Evolutionary conservation across 208 protist genomes (phyloP).

Genomic region (Wallacemonas rigidus): DNA sequence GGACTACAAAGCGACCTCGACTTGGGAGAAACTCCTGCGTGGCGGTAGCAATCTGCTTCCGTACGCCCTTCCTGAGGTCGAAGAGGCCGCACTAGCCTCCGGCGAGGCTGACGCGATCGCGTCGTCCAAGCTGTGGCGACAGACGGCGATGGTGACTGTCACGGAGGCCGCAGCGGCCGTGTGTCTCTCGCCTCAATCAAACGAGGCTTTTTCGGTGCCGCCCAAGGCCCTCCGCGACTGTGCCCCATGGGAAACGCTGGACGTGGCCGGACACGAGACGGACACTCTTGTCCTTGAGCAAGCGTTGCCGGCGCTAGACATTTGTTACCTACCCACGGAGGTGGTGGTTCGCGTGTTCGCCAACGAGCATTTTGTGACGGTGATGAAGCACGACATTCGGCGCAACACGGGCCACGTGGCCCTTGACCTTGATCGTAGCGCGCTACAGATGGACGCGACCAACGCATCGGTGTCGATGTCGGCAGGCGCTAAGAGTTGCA

Average conservation of each 20-base stretch:
- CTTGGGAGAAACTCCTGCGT: constrained; percentile 53
- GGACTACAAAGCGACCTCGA: constrained; percentile 35
- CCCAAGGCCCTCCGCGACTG: constrained; percentile 45
- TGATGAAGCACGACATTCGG: constrained; percentile 69
- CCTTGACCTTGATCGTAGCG: constrained; percentile 45
- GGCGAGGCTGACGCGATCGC: constrained; percentile 15
- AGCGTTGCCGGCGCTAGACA: constrained; percentile 50
- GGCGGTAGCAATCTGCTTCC: constrained; percentile 48
- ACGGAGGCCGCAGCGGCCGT: constrained; percentile 56
- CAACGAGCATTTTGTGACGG: constrained; percentile 49
- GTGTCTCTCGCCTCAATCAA: constrained; percentile 66
- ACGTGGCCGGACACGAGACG: constrained; percentile 34
- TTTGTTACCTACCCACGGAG: constrained; percentile 57
- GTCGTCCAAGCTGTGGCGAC: constrained; percentile 34
- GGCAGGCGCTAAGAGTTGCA: constrained; percentile 1
- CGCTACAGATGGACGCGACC: constrained; percentile 49
- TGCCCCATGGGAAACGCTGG: constrained; percentile 35
- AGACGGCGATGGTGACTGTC: constrained; percentile 63
- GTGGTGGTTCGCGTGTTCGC: constrained; percentile 70
- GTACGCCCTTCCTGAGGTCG: constrained; percentile 32
- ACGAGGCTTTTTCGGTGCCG: constrained; percentile 73
- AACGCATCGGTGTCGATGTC: constrained; percentile 10
- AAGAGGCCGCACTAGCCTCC: constrained; percentile 23
- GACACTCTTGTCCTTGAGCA: constrained; percentile 57
- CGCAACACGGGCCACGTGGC: constrained; percentile 49